phyloP scores from a whole-genome alignment of 108 stramenopile species.

The Schizochytrium sp. region DNA sequence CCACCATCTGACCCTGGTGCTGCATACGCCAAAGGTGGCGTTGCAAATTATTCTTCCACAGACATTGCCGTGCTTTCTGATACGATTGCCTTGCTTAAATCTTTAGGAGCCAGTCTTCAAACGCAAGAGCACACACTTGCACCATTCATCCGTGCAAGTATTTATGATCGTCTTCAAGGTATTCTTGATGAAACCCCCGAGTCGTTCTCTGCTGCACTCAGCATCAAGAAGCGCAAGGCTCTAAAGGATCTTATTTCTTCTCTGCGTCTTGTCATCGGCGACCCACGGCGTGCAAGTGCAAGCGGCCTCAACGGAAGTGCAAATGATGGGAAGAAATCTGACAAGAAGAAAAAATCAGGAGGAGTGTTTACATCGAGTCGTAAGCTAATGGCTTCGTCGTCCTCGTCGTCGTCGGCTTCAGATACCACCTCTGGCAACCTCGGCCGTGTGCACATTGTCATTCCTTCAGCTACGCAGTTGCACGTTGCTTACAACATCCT shows the following conservation, averaged over 20 bases:
- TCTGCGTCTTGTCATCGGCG: background rate
- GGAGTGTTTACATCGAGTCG: too few species aligned
- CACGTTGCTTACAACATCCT: too few species aligned
- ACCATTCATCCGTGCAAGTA: constrained; percentile 39
- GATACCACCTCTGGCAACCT: too few species aligned
- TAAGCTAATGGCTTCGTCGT: too few species aligned
- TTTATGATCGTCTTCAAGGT: background rate
- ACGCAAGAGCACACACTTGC: constrained; percentile 69
- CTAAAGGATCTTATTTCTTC: background rate
- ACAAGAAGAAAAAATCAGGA: too few species aligned
- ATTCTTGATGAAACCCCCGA: background rate
- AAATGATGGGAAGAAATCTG: background rate
- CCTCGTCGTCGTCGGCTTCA: too few species aligned
- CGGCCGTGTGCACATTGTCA: too few species aligned
- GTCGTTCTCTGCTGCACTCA: background rate
- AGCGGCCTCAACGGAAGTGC: background rate
- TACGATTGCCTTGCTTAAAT: constrained; percentile 69
- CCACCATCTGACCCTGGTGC: constrained; percentile 58
- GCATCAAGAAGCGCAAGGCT: background rate
- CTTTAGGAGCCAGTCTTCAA: constrained; percentile 63
- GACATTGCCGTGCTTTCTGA: constrained; percentile 71
- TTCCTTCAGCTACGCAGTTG: too few species aligned
- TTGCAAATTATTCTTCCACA: constrained; percentile 68
- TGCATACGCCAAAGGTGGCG: constrained; percentile 68
- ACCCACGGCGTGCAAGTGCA: background rate